Percentiles rank a stretch among this genome's conserved stretches.
Conservation (phyloP, 495 filamentous ascomycete species). For the Lophiostoma macrostomum region DNA sequence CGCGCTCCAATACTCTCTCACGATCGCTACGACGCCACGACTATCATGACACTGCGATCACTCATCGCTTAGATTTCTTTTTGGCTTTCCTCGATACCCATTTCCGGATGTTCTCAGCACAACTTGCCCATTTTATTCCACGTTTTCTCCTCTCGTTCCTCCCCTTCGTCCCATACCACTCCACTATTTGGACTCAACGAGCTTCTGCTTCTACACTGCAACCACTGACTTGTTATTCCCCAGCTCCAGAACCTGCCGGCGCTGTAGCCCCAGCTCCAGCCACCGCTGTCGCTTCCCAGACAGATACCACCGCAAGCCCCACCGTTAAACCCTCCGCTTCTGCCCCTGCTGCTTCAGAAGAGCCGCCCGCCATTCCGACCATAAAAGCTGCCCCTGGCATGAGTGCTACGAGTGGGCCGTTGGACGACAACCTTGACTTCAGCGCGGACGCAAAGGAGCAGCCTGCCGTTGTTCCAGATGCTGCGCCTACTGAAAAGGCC, state of each 20-base stretch:
- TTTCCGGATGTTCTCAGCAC: neutral
- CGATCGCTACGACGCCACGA: too few relatives aligned
- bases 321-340: neutral
- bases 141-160: neutral
- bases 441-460: slow-evolving; percentile 3
- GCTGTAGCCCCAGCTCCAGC: slow-evolving; percentile 25
- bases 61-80: too few relatives aligned
- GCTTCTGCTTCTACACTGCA: neutral
- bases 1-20: neutral
- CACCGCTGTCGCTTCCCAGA: slow-evolving; percentile 20
- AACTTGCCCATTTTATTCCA: neutral
- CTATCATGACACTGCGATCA: too few relatives aligned
- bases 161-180: neutral
- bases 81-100: too few relatives aligned
- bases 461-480: neutral
- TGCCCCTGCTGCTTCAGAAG: slow-evolving; percentile 3
- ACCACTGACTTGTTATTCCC: slow-evolving; percentile 12
- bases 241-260: slow-evolving; percentile 21
- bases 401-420: slow-evolving; percentile 27
- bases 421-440: slow-evolving; percentile 17
- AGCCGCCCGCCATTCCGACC: slow-evolving; percentile 17
- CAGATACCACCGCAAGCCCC: neutral
- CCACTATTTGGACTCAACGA: neutral
- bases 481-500: slow-evolving; percentile 1
- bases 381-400: slow-evolving; percentile 23